Evolutionary conservation across 2,329 filamentous ascomycete genomes (phyloP), one percentile per base, ranked within the genome.

Genomic region (Aspergillus glaucus): DNA sequence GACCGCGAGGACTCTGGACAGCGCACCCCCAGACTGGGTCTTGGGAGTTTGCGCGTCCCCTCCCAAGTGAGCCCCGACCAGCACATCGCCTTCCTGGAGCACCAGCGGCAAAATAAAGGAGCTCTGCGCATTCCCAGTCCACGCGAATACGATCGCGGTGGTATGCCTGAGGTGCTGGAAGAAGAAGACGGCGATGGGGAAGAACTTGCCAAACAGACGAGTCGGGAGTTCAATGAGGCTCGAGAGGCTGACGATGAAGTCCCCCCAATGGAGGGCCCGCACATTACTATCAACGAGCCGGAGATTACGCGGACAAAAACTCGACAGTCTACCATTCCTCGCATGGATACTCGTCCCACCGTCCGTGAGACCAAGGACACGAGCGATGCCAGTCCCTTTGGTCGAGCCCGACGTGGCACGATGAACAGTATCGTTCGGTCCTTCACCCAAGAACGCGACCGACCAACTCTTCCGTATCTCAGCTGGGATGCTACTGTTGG

Each of bases 401-500:
- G 44, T 3, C 60, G 55, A 2, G 66, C 62, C 4, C 59, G 62
- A 39, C 56, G 59, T 41, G 49, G 62, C 19, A 70, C 68, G 0
- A 52, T 72, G 9, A 57, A 53, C 28, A 61, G 53, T 36, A 53
- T 71, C 17, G 59, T 66, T 39, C 61, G 67, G 4, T 70, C 69
- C 19, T 30, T 70, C 8, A 70, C 68, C 0, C 62, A 67, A 22
- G 67, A 70, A 47, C 56, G 58, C 44, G 62, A 67, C 1, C 62
- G 58, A 6, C 74, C 81, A 22, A 76, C 77, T 1, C 87, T 88
- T 73, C 93, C 93, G 0, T 98, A 98, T 66, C 79, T 98, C 45
- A 96, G 89, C 67, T 97, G 89, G 80, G 85, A 91, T 51, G 89
- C 93, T 2, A 98, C 93, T 0, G 80, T 96, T 47, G 92, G 87